Evolutionary conservation across 441 rosid species (phyloP), one percentile per base, ranked within the genome.

Genomic region (Kokia cookei): DNA sequence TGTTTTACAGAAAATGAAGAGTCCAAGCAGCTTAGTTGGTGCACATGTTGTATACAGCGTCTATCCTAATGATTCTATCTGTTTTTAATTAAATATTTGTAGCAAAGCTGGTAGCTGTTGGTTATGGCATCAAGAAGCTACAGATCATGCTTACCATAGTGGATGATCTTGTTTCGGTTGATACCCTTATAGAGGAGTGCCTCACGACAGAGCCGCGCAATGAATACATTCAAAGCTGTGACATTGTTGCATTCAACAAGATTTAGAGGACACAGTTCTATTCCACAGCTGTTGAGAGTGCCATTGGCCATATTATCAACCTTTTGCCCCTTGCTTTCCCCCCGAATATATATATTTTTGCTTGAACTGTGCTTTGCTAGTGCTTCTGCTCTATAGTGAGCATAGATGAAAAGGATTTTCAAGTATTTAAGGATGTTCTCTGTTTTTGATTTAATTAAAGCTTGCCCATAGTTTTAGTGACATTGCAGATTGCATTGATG

Each of bases 171-270:
- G 95, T 90, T 14, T 90, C 95, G n/a, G 88, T 86, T 0, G 95
- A 89, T 80, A 54, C 66, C 22, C 84, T 90, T 19, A 78, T 90
- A 7, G 95, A 90, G 82, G 95, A 90, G 58, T 27, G 1, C 11
- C 93, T 90, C 69, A 85, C 88, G 11, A 78, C 3, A 0, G 93
- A 88, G 84, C 95, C 95, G 2, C 50, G 60, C 80, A 87, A 82
- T 35, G 93, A 90, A 75, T 69, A 79, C 75, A 45, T 90, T 72
- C 95, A 90, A 85, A 90, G 95, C 55, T 86, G 87, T 60, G 95
- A 90, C 86, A 90, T 90, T 7, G 90, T 86, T 1, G 95, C 95
- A 43, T 90, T 89, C 83, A 89, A 89, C 90, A 87, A 89, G 79
- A 89, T 89, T 42, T 89, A 85, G 13, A 81, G 0, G 69, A 54